Conservation (phyloP, 2,329 filamentous ascomycete genomes). For the Teratosphaeria viscida region DNA sequence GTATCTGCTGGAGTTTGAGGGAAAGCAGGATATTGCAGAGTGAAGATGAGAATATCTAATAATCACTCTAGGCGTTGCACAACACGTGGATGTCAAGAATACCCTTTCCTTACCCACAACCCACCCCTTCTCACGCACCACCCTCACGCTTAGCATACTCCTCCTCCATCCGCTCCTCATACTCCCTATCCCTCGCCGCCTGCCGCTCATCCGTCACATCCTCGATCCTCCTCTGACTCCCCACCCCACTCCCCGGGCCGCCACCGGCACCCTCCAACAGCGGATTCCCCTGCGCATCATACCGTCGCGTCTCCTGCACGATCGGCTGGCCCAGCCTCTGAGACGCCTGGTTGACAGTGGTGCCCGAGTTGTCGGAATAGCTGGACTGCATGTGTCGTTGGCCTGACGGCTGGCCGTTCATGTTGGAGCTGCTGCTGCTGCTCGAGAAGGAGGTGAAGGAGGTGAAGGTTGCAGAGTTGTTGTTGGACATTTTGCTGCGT, state of each 20-base stretch:
- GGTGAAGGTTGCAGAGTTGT: slow-evolving; percentile 11
- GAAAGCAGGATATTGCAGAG: slow-evolving; percentile 21
- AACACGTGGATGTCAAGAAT: no score
- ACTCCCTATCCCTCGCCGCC: slow-evolving; percentile 13
- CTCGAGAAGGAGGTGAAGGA: slow-evolving; percentile 15
- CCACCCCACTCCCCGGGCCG: not conserved
- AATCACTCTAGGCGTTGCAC: no score
- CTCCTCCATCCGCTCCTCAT: slow-evolving; percentile 21
- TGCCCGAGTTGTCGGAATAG: slow-evolving; percentile 18
- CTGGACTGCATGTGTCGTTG: slow-evolving; percentile 13
- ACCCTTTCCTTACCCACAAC: no score
- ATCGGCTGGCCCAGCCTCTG: slow-evolving; percentile 23
- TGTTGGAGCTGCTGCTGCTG: slow-evolving; percentile 13
- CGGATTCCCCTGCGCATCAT: slow-evolving; percentile 22
- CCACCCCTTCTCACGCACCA: slow-evolving; percentile 10
- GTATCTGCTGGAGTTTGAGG: slow-evolving; percentile 29
- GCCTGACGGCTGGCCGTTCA: slow-evolving; percentile 16
- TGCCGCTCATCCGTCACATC: slow-evolving; percentile 19
- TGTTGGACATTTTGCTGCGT: not conserved
- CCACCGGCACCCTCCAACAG: slow-evolving; percentile 8
- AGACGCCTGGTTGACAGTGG: slow-evolving; percentile 16
- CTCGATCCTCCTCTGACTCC: slow-evolving; percentile 12
- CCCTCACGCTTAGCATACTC: slow-evolving; percentile 26
- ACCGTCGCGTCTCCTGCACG: slow-evolving; percentile 19
- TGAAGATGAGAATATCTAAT: slow-evolving; percentile 2